A percentile compares a stretch with the other conserved stretches of the same genome.
phyloP scores from a whole-genome alignment of 306 rosid genomes.

The Rosa persica region DNA sequence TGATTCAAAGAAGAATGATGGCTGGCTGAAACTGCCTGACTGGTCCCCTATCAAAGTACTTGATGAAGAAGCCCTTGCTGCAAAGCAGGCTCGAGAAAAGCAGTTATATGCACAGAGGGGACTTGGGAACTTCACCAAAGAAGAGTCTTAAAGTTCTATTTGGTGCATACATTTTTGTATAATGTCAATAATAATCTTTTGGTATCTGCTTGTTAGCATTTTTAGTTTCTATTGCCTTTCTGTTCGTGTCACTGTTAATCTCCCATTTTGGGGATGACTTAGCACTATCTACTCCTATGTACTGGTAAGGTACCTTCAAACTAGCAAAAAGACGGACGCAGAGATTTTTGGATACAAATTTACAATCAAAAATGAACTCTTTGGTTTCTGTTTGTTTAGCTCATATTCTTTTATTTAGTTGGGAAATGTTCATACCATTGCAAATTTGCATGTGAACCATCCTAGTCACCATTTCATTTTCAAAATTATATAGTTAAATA shows the following conservation, averaged over 20 bases:
- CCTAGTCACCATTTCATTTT: background rate
- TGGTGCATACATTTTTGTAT: background rate
- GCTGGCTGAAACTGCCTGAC: constrained; percentile 72
- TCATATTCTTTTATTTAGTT: background rate
- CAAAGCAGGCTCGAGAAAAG: constrained; percentile 66
- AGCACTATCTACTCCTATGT: background rate
- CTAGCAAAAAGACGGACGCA: background rate
- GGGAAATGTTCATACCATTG: background rate
- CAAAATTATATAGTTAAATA: background rate
- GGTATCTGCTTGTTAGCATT: background rate
- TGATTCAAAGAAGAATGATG: constrained; percentile 37
- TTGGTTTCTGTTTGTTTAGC: background rate
- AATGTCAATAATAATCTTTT: background rate
- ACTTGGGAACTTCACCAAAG: constrained; percentile 53
- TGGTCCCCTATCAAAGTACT: constrained; percentile 87
- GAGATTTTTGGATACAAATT: background rate
- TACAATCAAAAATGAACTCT: background rate
- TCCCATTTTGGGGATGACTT: background rate
- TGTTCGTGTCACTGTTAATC: background rate
- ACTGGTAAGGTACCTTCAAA: background rate
- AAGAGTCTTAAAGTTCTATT: constrained; percentile 47
- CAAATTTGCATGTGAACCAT: background rate
- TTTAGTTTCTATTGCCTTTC: background rate
- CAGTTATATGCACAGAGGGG: constrained; percentile 59
- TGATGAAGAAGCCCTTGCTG: constrained; percentile 83